A percentile compares a stretch with the other conserved stretches of the same genome.
Evolutionary conservation across 768 basidiomycete genomes (phyloP).

Genomic region (Hygrophorus russula): DNA sequence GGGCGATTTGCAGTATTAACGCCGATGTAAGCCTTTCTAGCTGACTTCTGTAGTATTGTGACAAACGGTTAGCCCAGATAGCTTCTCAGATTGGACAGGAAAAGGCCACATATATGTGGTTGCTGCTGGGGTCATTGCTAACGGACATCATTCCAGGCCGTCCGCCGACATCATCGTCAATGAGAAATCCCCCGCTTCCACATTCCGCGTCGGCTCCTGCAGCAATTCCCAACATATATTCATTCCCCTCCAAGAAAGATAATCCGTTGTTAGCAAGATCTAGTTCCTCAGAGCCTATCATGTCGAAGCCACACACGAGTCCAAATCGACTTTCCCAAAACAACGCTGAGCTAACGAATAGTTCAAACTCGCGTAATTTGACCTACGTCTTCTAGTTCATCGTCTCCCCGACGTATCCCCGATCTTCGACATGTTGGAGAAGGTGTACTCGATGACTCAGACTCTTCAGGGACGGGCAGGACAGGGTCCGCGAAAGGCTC

Average conservation of each 20-base stretch:
- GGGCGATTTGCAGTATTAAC: conserved; percentile 45
- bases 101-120: conserved; percentile 56
- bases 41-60: background rate
- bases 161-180: conserved; percentile 13
- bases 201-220: conserved; percentile 32
- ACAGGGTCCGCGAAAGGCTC: conserved; percentile 20
- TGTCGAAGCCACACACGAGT: background rate
- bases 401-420: conserved; percentile 40
- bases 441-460: conserved; percentile 69
- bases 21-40: conserved; percentile 28
- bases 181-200: conserved; percentile 10
- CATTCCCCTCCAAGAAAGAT: conserved; percentile 11
- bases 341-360: conserved; percentile 1
- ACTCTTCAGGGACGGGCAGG: conserved; percentile 39
- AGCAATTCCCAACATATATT: conserved; percentile 18
- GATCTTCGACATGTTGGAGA: conserved; percentile 63
- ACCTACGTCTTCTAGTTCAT: conserved; percentile 49
- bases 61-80: conserved; percentile 21
- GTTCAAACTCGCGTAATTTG: conserved; percentile 32
- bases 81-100: conserved; percentile 49
- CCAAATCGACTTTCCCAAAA: conserved; percentile 1
- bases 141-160: conserved; percentile 27
- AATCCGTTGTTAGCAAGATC: background rate
- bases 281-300: background rate
- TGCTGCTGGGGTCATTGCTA: conserved; percentile 48